Percentiles rank a stretch among this genome's conserved stretches.
Conservation (phyloP, 179 eudicot species). For the Beta corolliflora region DNA sequence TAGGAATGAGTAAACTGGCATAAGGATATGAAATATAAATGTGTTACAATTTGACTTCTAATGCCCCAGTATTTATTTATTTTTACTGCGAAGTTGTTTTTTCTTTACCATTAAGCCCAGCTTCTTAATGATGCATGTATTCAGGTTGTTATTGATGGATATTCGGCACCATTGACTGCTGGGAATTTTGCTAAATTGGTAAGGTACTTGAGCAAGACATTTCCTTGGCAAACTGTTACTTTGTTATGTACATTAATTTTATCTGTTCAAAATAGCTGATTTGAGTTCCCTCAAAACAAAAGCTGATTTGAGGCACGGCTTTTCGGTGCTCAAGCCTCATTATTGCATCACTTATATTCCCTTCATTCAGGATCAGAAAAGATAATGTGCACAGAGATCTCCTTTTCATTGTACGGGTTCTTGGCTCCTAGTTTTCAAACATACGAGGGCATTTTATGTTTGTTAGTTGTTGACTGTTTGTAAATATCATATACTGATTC, state of each 20-base stretch:
- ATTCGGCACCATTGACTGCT: conserved; percentile 93
- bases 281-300: too few relatives aligned
- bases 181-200: conserved; percentile 98
- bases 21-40: not conserved
- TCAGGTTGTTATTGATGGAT: conserved; percentile 91
- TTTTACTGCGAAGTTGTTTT: not conserved
- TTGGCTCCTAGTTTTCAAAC: not conserved
- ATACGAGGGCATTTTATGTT: not conserved
- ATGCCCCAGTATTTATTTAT: not conserved
- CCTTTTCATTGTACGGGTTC: not conserved
- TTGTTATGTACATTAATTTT: conserved; percentile 9
- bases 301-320: not conserved
- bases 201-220: conserved; percentile 62
- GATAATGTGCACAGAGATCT: not conserved
- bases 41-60: not conserved
- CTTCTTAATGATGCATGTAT: conserved; percentile 19
- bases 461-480: not conserved
- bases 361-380: not conserved
- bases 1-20: not conserved
- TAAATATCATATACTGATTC: not conserved
- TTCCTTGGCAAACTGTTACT: conserved; percentile 11
- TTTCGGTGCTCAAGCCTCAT: not conserved
- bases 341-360: not conserved
- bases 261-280: conserved; percentile 11
- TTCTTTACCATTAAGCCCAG: not conserved